These are phyloP conservation scores for Hyaloscypha bicolor DNA, from an alignment of 495 filamentous ascomycete genomes.

Conservation along the genomic window DNA sequence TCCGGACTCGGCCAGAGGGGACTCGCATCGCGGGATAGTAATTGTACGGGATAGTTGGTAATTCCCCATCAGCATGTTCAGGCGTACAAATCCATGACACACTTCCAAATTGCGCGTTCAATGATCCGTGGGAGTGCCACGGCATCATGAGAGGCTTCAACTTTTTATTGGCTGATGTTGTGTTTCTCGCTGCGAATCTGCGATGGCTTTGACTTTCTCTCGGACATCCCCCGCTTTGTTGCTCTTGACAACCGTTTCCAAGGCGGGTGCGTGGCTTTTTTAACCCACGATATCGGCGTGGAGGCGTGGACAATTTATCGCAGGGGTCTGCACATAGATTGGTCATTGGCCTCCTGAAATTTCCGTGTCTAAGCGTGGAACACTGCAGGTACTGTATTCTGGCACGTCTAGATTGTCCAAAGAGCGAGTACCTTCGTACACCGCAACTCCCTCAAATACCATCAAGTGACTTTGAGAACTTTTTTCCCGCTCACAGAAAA, in stretches of 20 bases:
- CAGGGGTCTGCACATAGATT: neutral
- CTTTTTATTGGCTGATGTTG: neutral
- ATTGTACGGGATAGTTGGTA: neutral
- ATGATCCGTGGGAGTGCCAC: slow-evolving; percentile 22
- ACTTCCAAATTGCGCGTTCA: slow-evolving; percentile 4
- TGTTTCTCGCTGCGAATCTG: neutral
- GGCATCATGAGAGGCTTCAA: slow-evolving; percentile 5
- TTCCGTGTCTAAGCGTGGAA: neutral
- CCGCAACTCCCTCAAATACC: neutral
- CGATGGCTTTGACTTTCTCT: neutral
- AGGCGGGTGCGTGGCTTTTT: neutral
- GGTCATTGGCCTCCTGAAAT: neutral
- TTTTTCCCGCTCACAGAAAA: neutral
- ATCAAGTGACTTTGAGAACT: neutral
- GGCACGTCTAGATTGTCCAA: too few species aligned
- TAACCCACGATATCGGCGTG: neutral
- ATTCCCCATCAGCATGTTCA: slow-evolving; percentile 16
- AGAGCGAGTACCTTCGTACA: neutral
- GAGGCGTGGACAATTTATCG: neutral
- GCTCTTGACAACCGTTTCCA: neutral
- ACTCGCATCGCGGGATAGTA: slow-evolving; percentile 17
- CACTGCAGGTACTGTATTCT: neutral
- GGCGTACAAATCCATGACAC: slow-evolving; percentile 19
- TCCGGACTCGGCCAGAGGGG: slow-evolving; percentile 3
- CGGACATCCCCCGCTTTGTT: neutral